A percentile compares a stretch with the other conserved stretches of the same genome.
Evolutionary conservation across 305 asterid genomes (phyloP).

Genomic region (Solanum chacoense): DNA sequence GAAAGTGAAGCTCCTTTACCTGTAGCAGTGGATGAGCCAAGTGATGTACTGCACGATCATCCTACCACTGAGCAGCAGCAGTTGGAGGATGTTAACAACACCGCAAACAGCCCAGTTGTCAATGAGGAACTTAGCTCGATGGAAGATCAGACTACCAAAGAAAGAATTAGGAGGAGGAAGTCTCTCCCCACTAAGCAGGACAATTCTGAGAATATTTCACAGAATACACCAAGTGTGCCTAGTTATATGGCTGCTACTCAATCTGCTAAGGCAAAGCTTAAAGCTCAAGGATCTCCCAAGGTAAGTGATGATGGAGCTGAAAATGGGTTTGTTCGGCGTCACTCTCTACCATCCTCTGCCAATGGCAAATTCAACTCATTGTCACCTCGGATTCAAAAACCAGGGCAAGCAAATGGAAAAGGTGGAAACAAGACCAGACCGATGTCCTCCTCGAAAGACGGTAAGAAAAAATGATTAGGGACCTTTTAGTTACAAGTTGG

Average conservation of each 20-base stretch:
- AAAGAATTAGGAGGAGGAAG: slow-evolving; percentile 58
- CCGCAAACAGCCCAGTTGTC: slow-evolving; percentile 18
- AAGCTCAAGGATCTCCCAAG: slow-evolving; percentile 62
- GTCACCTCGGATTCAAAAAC: slow-evolving; percentile 73
- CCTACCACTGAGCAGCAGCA: slow-evolving; percentile 32
- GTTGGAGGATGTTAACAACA: slow-evolving; percentile 32
- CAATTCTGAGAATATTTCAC: slow-evolving; percentile 57
- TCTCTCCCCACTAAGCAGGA: slow-evolving; percentile 75
- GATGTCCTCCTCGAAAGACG: slow-evolving; percentile 54
- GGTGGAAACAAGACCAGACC: slow-evolving; percentile 54
- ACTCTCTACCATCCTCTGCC: slow-evolving; percentile 65
- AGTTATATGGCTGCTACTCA: slow-evolving; percentile 92
- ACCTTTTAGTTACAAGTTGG: neutral
- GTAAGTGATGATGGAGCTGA: slow-evolving; percentile 46
- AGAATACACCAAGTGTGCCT: slow-evolving; percentile 65
- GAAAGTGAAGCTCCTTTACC: slow-evolving; percentile 26
- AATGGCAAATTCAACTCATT: slow-evolving; percentile 55
- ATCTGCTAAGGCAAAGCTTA: slow-evolving; percentile 91
- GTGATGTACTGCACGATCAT: slow-evolving; percentile 20
- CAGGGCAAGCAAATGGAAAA: slow-evolving; percentile 64
- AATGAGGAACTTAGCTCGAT: slow-evolving; percentile 38
- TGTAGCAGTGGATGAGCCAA: slow-evolving; percentile 28
- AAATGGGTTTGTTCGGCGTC: slow-evolving; percentile 51
- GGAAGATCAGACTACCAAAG: slow-evolving; percentile 56
- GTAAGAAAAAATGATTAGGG: slow-evolving; percentile 23